Percentiles rank a stretch among this genome's conserved stretches.
Evolutionary conservation across 2,329 filamentous ascomycete genomes (phyloP).

Genomic region (Alternaria viburni): DNA sequence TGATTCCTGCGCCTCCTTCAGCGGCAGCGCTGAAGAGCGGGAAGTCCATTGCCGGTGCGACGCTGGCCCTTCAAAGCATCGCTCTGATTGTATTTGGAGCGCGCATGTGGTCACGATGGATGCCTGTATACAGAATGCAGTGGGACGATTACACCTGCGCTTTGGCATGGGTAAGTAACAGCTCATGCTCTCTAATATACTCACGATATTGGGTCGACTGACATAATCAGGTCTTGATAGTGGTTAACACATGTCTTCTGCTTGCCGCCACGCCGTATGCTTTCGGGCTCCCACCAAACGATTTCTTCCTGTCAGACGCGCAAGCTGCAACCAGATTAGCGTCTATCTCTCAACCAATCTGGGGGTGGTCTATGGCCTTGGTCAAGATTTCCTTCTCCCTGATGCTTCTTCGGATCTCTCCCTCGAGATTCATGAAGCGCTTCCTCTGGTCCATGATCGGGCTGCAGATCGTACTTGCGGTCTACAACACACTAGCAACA

Average conservation of each 20-base stretch:
- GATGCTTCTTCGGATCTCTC: slow-evolving; percentile 32
- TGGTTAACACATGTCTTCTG: slow-evolving; percentile 18
- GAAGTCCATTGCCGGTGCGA: slow-evolving; percentile 13
- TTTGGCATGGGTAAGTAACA: slow-evolving; percentile 21
- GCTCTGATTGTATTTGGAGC: slow-evolving; percentile 17
- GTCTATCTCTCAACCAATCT: slow-evolving; percentile 24
- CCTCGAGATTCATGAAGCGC: slow-evolving; percentile 12
- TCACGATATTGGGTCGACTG: neutral
- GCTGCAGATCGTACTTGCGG: slow-evolving; percentile 24
- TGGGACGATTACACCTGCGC: slow-evolving; percentile 23
- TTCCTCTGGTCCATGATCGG: slow-evolving; percentile 31
- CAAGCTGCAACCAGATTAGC: slow-evolving; percentile 13
- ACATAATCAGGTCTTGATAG: slow-evolving; percentile 15
- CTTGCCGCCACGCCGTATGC: slow-evolving; percentile 18
- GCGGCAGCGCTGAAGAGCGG: slow-evolving; percentile 6
- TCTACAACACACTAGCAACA: slow-evolving; percentile 22
- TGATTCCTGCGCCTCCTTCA: slow-evolving; percentile 12
- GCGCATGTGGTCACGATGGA: slow-evolving; percentile 24
- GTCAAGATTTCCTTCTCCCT: slow-evolving; percentile 30
- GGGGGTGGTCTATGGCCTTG: slow-evolving; percentile 20
- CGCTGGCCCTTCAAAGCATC: slow-evolving; percentile 15
- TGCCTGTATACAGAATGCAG: slow-evolving; percentile 18
- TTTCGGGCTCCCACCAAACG: slow-evolving; percentile 6
- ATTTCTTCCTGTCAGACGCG: slow-evolving; percentile 17
- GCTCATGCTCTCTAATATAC: neutral